A percentile compares a stretch with the other conserved stretches of the same genome.
Evolutionary conservation across 305 asterid genomes (phyloP).

Genomic region (Ilex paraguariensis): DNA sequence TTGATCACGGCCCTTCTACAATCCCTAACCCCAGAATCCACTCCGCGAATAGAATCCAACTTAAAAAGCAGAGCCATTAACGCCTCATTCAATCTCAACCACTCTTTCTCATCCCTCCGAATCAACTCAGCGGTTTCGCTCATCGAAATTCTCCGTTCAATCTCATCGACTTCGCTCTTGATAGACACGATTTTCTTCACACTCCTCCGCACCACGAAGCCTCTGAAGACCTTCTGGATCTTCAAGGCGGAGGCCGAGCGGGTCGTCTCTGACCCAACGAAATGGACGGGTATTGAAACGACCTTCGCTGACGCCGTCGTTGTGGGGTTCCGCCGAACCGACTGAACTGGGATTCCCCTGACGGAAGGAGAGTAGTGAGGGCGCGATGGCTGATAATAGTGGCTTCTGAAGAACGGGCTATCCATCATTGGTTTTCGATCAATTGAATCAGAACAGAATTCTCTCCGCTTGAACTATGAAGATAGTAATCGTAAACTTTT

Average conservation of each 20-base stretch:
- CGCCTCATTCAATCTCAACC: constrained; percentile 55
- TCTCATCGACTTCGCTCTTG: constrained; percentile 46
- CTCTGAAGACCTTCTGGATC: constrained; percentile 76
- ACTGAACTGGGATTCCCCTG: constrained; percentile 18
- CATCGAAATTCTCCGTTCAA: constrained; percentile 38
- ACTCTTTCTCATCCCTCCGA: constrained; percentile 39
- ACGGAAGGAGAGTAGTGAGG: constrained; percentile 10
- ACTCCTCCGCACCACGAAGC: constrained; percentile 54
- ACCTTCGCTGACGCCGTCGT: constrained; percentile 20
- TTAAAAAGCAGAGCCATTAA: constrained; percentile 65
- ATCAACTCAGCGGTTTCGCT: constrained; percentile 35
- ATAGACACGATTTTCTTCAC: constrained; percentile 46
- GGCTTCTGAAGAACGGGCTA: constrained; percentile 29
- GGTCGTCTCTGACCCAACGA: constrained; percentile 26
- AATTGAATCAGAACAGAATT: too few relatives aligned
- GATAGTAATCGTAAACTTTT: neutral
- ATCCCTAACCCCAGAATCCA: constrained; percentile 55
- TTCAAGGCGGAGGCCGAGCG: constrained; percentile 38
- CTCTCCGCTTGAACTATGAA: neutral
- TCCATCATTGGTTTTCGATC: constrained; percentile 22
- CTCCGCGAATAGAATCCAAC: constrained; percentile 58
- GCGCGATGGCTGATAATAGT: constrained; percentile 18
- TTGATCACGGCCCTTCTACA: constrained; percentile 60
- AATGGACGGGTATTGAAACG: constrained; percentile 57
- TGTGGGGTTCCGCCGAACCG: neutral